Evolutionary conservation across 2,329 filamentous ascomycete species (phyloP), one percentile per base, ranked within the genome.

Genomic region (Sarocladiaceae sp.): DNA sequence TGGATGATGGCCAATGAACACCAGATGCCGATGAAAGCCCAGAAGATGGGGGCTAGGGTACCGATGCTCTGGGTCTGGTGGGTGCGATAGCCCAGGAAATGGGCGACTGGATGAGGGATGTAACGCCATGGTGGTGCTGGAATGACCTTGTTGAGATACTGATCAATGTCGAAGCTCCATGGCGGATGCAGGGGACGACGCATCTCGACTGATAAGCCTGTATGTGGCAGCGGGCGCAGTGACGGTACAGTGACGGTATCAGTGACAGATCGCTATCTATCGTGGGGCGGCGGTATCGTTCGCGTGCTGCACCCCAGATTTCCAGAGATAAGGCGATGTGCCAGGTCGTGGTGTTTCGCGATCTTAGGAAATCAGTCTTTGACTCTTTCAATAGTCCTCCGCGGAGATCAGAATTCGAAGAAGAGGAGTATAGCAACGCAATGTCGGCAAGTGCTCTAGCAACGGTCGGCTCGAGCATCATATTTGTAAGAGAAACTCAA

Each of bases 151-250:
- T 93, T 90, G 49, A 95, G 65, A 64, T 86, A 82, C n/a, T 69
- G 71, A 73, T 96, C 91, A 57, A 96, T 80, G 68, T 94, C 82
- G 68, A 95, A 83, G 62, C 85, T 75, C 71, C 75, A 78, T 29
- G 47, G 47, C 31, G 47, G 47, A 50, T 50, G 44, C 15, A 48
- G 44, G 18, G 40, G 40, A 46, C n/a, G n/a, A n/a, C 22, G 46
- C 44, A 48, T 48, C 11, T 26, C 22, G 40, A 46, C n/a, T 20
- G 37, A 40, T 40, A 40, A 46, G 10, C 26, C 22, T n/a, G n/a
- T n/a, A n/a, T n/a, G n/a, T n/a, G n/a, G n/a, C 26, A 10, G 44
- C 25, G 44, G 28, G 44, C 44, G 44, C 28, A 33, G 26, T n/a
- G n/a, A n/a, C n/a, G n/a, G n/a, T n/a, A n/a, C n/a, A n/a, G n/a